Evolutionary conservation across 1,284 basidiomycete species (phyloP), one percentile per base, ranked within the genome.

Genomic region (Leccinum colubrinum): DNA sequence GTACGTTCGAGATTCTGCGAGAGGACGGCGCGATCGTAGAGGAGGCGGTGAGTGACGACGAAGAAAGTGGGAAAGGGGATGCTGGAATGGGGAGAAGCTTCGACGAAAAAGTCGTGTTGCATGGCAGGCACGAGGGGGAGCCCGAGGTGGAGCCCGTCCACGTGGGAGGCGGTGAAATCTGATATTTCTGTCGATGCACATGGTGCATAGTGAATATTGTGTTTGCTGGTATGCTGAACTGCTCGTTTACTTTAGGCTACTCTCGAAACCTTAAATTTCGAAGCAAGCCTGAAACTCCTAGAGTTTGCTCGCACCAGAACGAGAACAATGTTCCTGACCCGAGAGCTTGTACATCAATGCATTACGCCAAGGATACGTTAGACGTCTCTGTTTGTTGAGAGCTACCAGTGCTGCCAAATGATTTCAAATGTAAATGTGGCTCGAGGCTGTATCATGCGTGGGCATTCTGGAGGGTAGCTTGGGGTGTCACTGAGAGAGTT

Each of bases 11-110:
- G 7, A 73, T 81, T 39, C 70, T 90, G 14, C 81, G 82, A 56
- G 86, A 87, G 59, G 82, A 86, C 64, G 90, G 88, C 4, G 85
- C 84, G 57, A 72, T 90, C 33, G 73, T 91, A 59, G 90, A 91
- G 71, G 90, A 91, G 66, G 79, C 80, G 5, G 67, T 75, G 6
- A 79, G 80, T 33, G 82, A 80, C 12, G 77, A 79, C 12, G 80
- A 79, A 7, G 79, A 77, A 55, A 77, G 72, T 3, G 76, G 48
- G 20, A 64, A 64, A 43, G 62, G 54, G 6, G 69, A 61, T 69
- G 61, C 50, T 1, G 63, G 30, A 9, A 62, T 55, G 3, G 72
- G 70, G 48, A 65, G 60, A 56, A 71, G 66, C 37, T 68, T 75
- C 50, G 66, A 75, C 50, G 73, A 74, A 58, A 76, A 77, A 51